phyloP scores from a whole-genome alignment of 192 early-diverging fungal species.

The Linnemannia exigua region DNA sequence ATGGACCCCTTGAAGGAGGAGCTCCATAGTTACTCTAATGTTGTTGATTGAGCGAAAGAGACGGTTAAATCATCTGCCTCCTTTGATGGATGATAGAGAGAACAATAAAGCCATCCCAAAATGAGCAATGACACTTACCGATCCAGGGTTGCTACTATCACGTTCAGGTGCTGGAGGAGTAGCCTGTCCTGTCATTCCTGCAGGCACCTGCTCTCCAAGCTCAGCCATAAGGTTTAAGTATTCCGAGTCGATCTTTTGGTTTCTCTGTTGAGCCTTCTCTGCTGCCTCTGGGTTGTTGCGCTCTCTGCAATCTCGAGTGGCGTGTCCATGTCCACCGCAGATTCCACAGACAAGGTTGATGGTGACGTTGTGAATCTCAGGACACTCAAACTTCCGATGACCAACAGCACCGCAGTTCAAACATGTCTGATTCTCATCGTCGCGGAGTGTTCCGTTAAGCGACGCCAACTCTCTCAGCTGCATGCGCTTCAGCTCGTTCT shows the following conservation, averaged over 20 bases:
- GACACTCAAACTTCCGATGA: slow-evolving; percentile 94
- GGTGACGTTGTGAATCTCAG: slow-evolving; percentile 89
- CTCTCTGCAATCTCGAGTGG: slow-evolving; percentile 92
- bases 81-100: not conserved
- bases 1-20: slow-evolving; percentile 23
- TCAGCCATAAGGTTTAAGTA: slow-evolving; percentile 97
- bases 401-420: slow-evolving; percentile 93
- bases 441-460: slow-evolving; percentile 95
- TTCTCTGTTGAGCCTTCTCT: slow-evolving; percentile 79
- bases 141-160: slow-evolving; percentile 16
- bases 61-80: not conserved
- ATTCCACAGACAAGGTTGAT: slow-evolving; percentile 88
- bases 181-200: slow-evolving; percentile 16
- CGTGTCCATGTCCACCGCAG: slow-evolving; percentile 93
- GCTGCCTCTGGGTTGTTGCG: slow-evolving; percentile 87
- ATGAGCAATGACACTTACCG: slow-evolving; percentile 15
- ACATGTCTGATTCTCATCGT: slow-evolving; percentile 96
- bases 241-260: slow-evolving; percentile 91
- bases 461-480: slow-evolving; percentile 96
- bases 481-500: slow-evolving; percentile 95
- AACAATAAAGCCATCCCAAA: not conserved
- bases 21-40: slow-evolving; percentile 38
- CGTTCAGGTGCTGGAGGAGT: not conserved
- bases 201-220: slow-evolving; percentile 71
- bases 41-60: not conserved